These are phyloP conservation scores for Mycena vitilis DNA, from an alignment of 768 basidiomycete species.

Conservation along the genomic window DNA sequence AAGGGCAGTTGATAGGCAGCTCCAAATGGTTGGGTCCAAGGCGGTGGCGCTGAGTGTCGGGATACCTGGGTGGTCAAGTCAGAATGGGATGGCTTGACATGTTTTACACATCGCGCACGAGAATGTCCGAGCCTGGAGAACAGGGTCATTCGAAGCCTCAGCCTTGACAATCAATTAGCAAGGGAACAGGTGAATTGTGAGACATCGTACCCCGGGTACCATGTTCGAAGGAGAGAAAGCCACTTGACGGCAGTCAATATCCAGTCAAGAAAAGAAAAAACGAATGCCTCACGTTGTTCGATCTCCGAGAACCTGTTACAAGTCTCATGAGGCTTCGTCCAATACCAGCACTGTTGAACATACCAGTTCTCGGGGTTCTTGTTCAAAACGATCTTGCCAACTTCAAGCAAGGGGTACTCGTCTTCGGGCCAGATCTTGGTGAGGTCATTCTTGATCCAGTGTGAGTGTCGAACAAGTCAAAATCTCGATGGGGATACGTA, in stretches of 20 bases:
- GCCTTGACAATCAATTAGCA: conserved; percentile 16
- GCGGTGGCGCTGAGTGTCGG: conserved; percentile 30
- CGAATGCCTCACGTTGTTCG: conserved; percentile 28
- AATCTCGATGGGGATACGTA: not conserved
- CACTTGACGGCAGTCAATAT: conserved; percentile 6
- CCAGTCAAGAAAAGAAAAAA: not conserved
- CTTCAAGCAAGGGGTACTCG: conserved; percentile 30
- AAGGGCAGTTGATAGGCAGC: conserved; percentile 34
- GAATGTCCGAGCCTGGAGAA: conserved; percentile 34
- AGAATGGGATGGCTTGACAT: not conserved
- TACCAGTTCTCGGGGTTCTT: conserved; percentile 36
- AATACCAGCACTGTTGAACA: not conserved
- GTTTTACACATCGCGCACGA: conserved; percentile 1
- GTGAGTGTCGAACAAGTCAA: not conserved
- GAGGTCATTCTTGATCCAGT: conserved; percentile 25
- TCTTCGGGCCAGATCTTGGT: conserved; percentile 36
- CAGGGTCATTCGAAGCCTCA: conserved; percentile 36
- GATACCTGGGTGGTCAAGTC: conserved; percentile 9
- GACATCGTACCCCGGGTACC: conserved; percentile 24
- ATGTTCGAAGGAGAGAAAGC: conserved; percentile 34
- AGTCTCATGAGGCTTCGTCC: not conserved
- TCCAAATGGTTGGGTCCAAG: conserved; percentile 33
- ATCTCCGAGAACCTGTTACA: conserved; percentile 33
- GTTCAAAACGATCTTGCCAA: conserved; percentile 33
- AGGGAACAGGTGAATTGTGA: not conserved